These are phyloP conservation scores for Metarhizium anisopliae DNA, from an alignment of 2,329 filamentous ascomycete species.

Conservation along the genomic window DNA sequence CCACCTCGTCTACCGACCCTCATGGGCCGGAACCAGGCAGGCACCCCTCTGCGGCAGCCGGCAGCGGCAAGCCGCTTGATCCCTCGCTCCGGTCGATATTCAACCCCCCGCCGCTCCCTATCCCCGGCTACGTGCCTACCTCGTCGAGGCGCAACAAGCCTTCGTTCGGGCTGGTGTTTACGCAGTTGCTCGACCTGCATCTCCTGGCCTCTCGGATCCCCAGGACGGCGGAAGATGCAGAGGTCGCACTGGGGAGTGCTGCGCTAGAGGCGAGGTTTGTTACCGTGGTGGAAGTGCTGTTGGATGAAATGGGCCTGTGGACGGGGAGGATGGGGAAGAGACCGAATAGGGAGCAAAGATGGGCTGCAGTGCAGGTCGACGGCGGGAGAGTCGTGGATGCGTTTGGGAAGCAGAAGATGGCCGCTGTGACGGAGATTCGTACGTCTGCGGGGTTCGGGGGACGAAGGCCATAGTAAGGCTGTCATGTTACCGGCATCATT, in stretches of 20 bases:
- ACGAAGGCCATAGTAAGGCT: background rate
- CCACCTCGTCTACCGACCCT: constrained; percentile 15
- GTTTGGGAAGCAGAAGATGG: constrained; percentile 15
- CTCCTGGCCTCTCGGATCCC: constrained; percentile 40
- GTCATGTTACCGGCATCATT: background rate
- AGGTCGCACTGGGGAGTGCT: constrained; percentile 10
- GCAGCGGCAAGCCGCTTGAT: constrained; percentile 18
- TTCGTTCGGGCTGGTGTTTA: constrained; percentile 45
- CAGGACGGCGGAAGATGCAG: constrained; percentile 29
- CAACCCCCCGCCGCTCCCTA: constrained; percentile 21
- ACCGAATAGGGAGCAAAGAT: constrained; percentile 40
- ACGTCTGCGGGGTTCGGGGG: constrained; percentile 8
- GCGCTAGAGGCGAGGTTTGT: constrained; percentile 13
- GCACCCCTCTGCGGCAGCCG: background rate
- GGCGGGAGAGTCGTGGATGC: constrained; percentile 30
- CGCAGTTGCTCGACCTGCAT: constrained; percentile 45
- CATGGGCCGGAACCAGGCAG: constrained; percentile 1
- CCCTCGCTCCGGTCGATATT: constrained; percentile 43
- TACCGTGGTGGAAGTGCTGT: constrained; percentile 41
- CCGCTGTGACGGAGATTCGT: constrained; percentile 1
- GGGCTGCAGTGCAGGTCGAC: constrained; percentile 38
- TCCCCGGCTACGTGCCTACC: constrained; percentile 10
- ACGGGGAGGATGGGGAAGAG: constrained; percentile 20
- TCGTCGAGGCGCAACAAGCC: constrained; percentile 32
- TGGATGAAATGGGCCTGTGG: constrained; percentile 42